Base-by-base conservation (phyloP, 2,329 filamentous ascomycete genomes). In the Karstenula rhodostoma region DNA sequence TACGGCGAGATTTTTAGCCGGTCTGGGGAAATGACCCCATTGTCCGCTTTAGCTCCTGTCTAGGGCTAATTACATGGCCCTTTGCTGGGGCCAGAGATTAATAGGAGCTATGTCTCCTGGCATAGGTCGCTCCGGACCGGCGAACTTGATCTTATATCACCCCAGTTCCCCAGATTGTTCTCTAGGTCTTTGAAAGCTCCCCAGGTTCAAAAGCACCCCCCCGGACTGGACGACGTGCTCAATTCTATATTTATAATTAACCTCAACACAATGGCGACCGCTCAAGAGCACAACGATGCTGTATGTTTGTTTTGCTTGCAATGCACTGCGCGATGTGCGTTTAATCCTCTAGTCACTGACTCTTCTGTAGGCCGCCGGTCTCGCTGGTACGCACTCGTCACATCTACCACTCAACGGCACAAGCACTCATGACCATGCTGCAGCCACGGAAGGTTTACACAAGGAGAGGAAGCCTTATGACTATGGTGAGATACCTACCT, bases 391-490 rank as follows among this genome's bases (percentile, higher is more conserved):
- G 54, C 58, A 40, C 13, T 2, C 27, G 27, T 29, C 27, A 51
- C 53, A 76, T 57, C 61, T 66, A 67, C 61, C 55, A 76, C 76
- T 56, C 33, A 52, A 52, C 8, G 74, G 71, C 43, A 76, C 73
- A 56, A 74, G 67, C 59, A 63, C 70, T 29, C 59, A 77, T 60
- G 81, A 83, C 69, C 80, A 82, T 59, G 49, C 49, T 51, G 17
- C 17, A 19, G 37, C 37, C 37, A 40, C n/a, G 22, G 73, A 71
- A 52, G 67, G 67, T 52, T 47, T 55, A 56, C 58, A 74, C 47
- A 78, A 75, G 67, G 76, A 80, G 67, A 79, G 81, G 68, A 76
- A 74, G 63, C 81, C 80, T 1, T 83, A 83, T 69, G 81, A 83
- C 69, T 83, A 84, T 68, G 77, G 69, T 70, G 22, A 27, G 64